A percentile compares a stretch with the other conserved stretches of the same genome.
phyloP scores from a whole-genome alignment of 805 yeast species.

The Saccharomycopsis sp. region DNA sequence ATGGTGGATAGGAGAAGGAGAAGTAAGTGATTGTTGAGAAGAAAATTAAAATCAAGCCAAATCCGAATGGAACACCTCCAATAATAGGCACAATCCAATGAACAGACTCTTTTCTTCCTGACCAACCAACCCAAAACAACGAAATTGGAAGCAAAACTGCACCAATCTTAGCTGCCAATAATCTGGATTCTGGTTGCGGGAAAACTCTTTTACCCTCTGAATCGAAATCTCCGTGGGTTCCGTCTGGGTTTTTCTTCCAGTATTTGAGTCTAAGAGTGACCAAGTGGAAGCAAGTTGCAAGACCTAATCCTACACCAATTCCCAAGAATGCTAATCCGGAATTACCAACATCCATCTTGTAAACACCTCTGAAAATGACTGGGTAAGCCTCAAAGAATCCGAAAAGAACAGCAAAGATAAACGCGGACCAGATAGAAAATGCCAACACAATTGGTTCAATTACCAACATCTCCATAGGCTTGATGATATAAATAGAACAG shows the following conservation, averaged over 20 bases:
- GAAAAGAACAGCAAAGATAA: constrained; percentile 69
- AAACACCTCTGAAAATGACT: constrained; percentile 61
- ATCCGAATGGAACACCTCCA: constrained; percentile 76
- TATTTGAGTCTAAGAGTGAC: constrained; percentile 41
- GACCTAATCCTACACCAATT: constrained; percentile 59
- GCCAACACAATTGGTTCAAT: constrained; percentile 71
- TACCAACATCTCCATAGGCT: constrained; percentile 63
- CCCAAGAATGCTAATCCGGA: constrained; percentile 68
- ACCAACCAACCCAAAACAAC: constrained; percentile 80
- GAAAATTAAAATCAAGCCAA: constrained; percentile 65
- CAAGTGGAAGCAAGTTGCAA: constrained; percentile 49
- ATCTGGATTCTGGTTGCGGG: constrained; percentile 54
- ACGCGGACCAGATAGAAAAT: constrained; percentile 64
- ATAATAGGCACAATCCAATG: constrained; percentile 76
- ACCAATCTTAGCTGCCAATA: constrained; percentile 59
- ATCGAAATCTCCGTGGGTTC: constrained; percentile 48
- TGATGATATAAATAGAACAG: constrained; percentile 40
- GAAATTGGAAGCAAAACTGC: constrained; percentile 60
- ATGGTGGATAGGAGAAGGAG: constrained; percentile 65
- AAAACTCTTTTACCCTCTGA: constrained; percentile 46
- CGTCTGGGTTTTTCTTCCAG: constrained; percentile 56
- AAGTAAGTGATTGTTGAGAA: constrained; percentile 65
- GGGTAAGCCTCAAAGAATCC: constrained; percentile 80
- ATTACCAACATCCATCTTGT: constrained; percentile 51
- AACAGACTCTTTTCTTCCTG: constrained; percentile 44